phyloP scores from a whole-genome alignment of 148 eudicot species.

The Hydrangea macrophylla region DNA sequence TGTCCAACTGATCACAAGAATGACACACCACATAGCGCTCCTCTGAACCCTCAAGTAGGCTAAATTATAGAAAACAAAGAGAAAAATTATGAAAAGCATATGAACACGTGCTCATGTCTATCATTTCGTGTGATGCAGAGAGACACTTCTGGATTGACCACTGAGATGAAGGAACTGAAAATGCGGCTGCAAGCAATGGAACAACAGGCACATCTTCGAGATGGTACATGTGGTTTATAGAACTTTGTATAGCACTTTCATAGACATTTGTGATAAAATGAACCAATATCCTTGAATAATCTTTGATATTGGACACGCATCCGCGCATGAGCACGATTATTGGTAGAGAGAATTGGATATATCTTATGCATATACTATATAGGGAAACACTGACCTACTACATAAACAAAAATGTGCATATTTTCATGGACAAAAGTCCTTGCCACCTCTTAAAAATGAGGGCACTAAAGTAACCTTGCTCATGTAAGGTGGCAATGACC shows the following conservation, averaged over 20 bases:
- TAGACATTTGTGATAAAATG: neutral
- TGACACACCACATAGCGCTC: too few relatives aligned
- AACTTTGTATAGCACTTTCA: neutral
- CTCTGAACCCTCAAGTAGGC: too few relatives aligned
- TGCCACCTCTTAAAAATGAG: neutral
- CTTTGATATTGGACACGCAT: too few relatives aligned
- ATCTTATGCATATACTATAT: neutral
- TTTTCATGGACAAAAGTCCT: neutral
- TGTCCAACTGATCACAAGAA: too few relatives aligned
- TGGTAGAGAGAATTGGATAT: too few relatives aligned
- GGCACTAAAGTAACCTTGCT: neutral
- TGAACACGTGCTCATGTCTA: neutral
- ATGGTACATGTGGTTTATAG: constrained; percentile 19
- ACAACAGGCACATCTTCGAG: constrained; percentile 31
- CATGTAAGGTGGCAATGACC: too few relatives aligned
- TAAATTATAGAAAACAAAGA: neutral
- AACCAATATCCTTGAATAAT: neutral
- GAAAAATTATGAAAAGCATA: neutral
- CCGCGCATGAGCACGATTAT: too few relatives aligned
- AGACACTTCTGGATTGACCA: constrained; percentile 24
- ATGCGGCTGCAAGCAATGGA: constrained; percentile 27
- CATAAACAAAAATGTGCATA: neutral
- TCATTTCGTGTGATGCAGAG: constrained; percentile 24
- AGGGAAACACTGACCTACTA: neutral
- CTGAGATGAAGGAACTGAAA: constrained; percentile 30